Percentiles rank a stretch among this genome's conserved stretches.
Evolutionary conservation across 495 filamentous ascomycete genomes (phyloP).

Genomic region (Aspergillus steynii): DNA sequence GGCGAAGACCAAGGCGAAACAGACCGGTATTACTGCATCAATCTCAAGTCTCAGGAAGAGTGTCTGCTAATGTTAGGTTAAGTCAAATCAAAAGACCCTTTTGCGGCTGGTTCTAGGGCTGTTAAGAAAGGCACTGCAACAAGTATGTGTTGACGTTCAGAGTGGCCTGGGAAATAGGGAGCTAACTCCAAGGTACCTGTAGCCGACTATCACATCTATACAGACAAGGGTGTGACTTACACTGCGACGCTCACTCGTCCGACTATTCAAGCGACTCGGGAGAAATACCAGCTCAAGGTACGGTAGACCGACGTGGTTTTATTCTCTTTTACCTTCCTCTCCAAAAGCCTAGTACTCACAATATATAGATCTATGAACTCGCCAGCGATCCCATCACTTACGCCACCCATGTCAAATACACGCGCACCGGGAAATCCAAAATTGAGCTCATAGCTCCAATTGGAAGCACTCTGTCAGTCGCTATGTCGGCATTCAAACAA

Average conservation of each 20-base stretch:
- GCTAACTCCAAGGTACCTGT: background rate
- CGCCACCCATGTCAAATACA: conserved; percentile 39
- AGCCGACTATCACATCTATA: conserved; percentile 29
- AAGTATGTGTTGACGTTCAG: conserved; percentile 1
- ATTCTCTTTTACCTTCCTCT: background rate
- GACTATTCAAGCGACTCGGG: conserved; percentile 14
- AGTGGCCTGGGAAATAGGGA: no score
- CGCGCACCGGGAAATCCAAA: conserved; percentile 24
- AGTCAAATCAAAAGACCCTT: conserved; percentile 11
- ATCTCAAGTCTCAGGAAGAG: background rate
- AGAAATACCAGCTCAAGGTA: conserved; percentile 34
- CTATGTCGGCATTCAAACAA: conserved; percentile 47
- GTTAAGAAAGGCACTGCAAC: conserved; percentile 9
- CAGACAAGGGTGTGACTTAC: conserved; percentile 18
- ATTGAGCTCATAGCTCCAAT: conserved; percentile 34
- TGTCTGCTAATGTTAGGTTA: conserved; percentile 4
- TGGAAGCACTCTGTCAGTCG: conserved; percentile 30
- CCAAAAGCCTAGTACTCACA: background rate
- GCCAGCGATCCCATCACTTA: conserved; percentile 48
- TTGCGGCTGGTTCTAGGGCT: conserved; percentile 5
- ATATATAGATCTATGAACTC: conserved; percentile 53
- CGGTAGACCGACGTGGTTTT: conserved; percentile 3
- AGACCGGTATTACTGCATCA: conserved; percentile 17
- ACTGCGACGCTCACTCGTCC: conserved; percentile 22
- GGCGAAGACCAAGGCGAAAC: conserved; percentile 25